Base-by-base conservation (phyloP, 2,329 filamentous ascomycete genomes). In the Diaporthe humulicola region DNA sequence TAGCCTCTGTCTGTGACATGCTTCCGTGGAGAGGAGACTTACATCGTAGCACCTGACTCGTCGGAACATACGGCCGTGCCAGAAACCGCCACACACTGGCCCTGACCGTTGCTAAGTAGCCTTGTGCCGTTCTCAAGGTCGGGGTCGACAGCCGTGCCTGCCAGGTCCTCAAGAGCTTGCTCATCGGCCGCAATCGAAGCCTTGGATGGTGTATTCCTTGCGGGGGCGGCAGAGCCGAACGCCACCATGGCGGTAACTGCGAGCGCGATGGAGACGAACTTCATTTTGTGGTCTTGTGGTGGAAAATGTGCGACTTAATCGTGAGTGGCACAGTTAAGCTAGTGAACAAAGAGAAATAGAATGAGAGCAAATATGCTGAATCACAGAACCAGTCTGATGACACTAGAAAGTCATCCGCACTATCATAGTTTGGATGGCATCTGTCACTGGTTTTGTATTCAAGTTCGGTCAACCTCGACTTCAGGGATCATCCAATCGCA, bases 321-420 rank as follows among this genome's bases (percentile, higher is more conserved):
- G n/a, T 52, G n/a, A 52, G 48, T 52, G 48, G 48, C 48, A 52
- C 48, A 52, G 22, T n/a, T 15, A 52, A 28, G 48, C n/a, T 52
- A 25, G 48, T 12, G 48, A 52, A 52, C n/a, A 52, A 52, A 28
- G 48, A 52, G 48, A 52, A n/a, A 25, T 5, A 28, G 48, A 52
- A 52, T 25, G 48, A 52, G n/a, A 52, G 48, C 48, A 52, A 25
- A 9, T 52, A 28, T 52, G 48, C 8, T 52, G 48, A 28, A 52
- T 52, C 48, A n/a, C 48, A 52, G 48, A 52, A 52, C n/a, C 48
- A 52, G 48, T 52, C 48, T 52, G 48, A 52, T 52, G 48, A 52
- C 12, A 12, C 7, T 52, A 25, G 48, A 52, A 52, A 52, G 48
- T 52, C 48, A 52, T 52, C 48, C n/a, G n/a, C n/a, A 52, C 25